Evolutionary conservation across 2,329 filamentous ascomycete species (phyloP).

Genomic region (Ambrosiella xylebori): DNA sequence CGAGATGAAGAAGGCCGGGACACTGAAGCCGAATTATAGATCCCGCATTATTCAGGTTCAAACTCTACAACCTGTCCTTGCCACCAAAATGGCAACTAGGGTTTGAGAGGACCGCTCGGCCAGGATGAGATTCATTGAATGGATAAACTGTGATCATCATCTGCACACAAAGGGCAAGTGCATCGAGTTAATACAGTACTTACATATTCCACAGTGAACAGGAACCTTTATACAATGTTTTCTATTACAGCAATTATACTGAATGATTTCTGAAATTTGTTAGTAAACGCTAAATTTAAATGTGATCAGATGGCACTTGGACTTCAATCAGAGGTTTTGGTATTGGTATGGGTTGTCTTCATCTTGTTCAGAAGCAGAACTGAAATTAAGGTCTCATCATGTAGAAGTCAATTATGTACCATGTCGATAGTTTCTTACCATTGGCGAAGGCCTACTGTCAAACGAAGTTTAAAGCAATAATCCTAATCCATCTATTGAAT

Average conservation of each 20-base stretch:
- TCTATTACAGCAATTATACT: neutral
- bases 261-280: neutral
- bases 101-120: conserved; percentile 61
- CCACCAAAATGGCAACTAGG: conserved; percentile 33
- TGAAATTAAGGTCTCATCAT: conserved; percentile 50
- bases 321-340: conserved; percentile 9
- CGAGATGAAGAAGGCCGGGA: conserved; percentile 17
- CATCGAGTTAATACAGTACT: neutral
- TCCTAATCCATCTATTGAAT: no score
- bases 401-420: conserved; percentile 17
- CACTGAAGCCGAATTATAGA: conserved; percentile 47
- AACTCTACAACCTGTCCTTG: conserved; percentile 67
- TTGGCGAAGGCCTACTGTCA: no score
- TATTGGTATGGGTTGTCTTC: conserved; percentile 48
- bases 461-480: no score
- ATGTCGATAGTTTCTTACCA: neutral
- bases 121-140: conserved; percentile 51
- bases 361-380: conserved; percentile 59
- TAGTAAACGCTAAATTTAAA: neutral
- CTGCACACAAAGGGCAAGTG: conserved; percentile 1
- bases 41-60: conserved; percentile 18
- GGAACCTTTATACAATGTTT: no score
- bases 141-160: conserved; percentile 47
- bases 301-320: neutral
- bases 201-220: neutral